Percentiles rank a stretch among this genome's conserved stretches.
phyloP scores from a whole-genome alignment of 371 early-diverging fungal genomes.

The Lichtheimia ornata region DNA sequence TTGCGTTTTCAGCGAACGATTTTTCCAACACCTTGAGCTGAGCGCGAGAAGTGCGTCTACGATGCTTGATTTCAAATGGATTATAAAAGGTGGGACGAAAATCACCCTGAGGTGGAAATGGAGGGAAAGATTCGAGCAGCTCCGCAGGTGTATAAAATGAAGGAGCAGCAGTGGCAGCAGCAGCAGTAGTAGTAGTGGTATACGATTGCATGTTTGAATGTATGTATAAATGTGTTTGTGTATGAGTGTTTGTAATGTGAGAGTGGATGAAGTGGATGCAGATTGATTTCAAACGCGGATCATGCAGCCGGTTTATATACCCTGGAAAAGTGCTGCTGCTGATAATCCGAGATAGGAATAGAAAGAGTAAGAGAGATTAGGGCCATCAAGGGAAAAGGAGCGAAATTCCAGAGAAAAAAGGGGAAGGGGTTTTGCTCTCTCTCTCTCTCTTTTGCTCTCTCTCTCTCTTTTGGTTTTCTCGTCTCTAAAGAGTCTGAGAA shows the following conservation, averaged over 20 bases:
- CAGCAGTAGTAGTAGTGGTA: no score
- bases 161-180: no score
- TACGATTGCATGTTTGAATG: no score
- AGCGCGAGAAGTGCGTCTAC: constrained; percentile 68
- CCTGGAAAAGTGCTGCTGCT: constrained; percentile 7
- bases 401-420: constrained; percentile 16
- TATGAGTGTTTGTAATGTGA: no score
- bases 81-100: constrained; percentile 72
- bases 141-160: no score
- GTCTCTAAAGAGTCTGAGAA: no score
- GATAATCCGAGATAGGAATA: constrained; percentile 6
- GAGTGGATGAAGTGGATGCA: no score
- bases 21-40: constrained; percentile 71
- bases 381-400: background rate
- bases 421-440: background rate
- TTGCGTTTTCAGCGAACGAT: constrained; percentile 65
- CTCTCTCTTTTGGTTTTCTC: no score
- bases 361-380: constrained; percentile 7
- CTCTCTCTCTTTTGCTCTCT: no score
- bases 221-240: no score
- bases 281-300: no score
- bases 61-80: constrained; percentile 76
- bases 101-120: constrained; percentile 40
- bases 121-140: no score
- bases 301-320: background rate